These are phyloP conservation scores for Amylocystis lapponica DNA, from an alignment of 768 basidiomycete genomes.

Conservation along the genomic window DNA sequence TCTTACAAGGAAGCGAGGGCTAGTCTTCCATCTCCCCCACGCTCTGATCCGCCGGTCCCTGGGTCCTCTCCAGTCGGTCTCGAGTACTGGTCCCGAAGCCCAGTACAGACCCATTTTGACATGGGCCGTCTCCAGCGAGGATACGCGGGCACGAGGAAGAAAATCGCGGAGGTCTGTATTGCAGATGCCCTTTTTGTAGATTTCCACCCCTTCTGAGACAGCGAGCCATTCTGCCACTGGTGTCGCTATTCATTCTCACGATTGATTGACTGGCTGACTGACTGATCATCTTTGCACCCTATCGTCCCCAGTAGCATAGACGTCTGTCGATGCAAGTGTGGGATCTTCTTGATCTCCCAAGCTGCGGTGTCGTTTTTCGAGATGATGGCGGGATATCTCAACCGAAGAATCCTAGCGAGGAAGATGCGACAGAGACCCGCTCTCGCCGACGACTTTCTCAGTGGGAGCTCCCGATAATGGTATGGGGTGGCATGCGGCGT, in stretches of 20 bases:
- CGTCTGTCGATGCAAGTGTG: slow-evolving; percentile 15
- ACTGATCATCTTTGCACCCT: neutral
- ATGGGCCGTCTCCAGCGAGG: slow-evolving; percentile 1
- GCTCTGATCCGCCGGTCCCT: neutral
- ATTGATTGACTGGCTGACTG: neutral
- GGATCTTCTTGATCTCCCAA: slow-evolving; percentile 20
- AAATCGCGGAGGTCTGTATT: slow-evolving; percentile 10
- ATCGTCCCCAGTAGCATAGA: slow-evolving; percentile 25
- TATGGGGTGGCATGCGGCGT: too few species aligned
- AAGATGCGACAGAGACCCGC: too few species aligned
- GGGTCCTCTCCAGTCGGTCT: neutral
- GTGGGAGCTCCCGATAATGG: too few species aligned
- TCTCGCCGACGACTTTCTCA: too few species aligned
- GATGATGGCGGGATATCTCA: slow-evolving; percentile 12
- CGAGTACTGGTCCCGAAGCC: neutral
- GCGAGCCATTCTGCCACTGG: neutral
- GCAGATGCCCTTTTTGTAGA: too few species aligned
- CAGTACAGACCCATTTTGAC: neutral
- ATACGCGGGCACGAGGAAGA: slow-evolving; percentile 5
- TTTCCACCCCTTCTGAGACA: too few species aligned
- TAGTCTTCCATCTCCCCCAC: slow-evolving; percentile 2
- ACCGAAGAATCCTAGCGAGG: too few species aligned
- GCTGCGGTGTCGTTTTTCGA: slow-evolving; percentile 22
- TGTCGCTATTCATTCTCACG: neutral
- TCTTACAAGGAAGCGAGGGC: too few species aligned